Evolutionary conservation across 2,329 filamentous ascomycete species (phyloP).

Genomic region (Graphilbum ipis-grandicollis): DNA sequence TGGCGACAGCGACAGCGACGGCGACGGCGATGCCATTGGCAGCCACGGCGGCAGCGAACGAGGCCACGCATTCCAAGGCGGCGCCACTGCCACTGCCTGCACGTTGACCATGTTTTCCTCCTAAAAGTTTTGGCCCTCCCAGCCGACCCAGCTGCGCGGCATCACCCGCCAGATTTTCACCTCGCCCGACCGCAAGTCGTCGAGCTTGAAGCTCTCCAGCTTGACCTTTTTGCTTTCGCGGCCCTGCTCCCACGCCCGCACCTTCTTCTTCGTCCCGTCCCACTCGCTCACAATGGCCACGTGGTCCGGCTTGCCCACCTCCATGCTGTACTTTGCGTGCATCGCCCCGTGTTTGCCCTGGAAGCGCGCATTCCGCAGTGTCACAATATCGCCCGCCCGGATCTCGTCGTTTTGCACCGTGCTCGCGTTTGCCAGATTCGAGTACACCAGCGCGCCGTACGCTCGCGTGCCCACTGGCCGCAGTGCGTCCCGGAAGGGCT

Average conservation of each 20-base stretch:
- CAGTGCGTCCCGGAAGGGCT: conserved; percentile 55
- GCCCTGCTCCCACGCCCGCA: conserved; percentile 88
- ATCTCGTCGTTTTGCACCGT: conserved; percentile 88
- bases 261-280: conserved; percentile 98
- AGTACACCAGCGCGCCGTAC: conserved; percentile 84
- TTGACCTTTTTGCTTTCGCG: conserved; percentile 87
- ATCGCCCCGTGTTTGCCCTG: conserved; percentile 90
- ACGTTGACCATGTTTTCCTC: conserved; percentile 8
- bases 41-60: no score
- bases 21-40: no score
- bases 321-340: conserved; percentile 81
- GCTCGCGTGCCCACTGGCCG: conserved; percentile 72
- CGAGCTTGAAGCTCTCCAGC: conserved; percentile 83
- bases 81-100: conserved; percentile 11
- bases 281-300: conserved; percentile 87
- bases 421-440: conserved; percentile 86
- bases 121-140: conserved; percentile 47
- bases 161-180: conserved; percentile 96
- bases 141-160: conserved; percentile 81
- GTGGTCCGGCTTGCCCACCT: conserved; percentile 79
- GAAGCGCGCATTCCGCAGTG: conserved; percentile 82
- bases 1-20: no score
- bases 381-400: conserved; percentile 76
- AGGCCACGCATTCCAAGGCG: neutral
- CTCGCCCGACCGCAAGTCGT: conserved; percentile 81